Conservation (phyloP, 2,329 filamentous ascomycete species). For the Cadophora sp. region DNA sequence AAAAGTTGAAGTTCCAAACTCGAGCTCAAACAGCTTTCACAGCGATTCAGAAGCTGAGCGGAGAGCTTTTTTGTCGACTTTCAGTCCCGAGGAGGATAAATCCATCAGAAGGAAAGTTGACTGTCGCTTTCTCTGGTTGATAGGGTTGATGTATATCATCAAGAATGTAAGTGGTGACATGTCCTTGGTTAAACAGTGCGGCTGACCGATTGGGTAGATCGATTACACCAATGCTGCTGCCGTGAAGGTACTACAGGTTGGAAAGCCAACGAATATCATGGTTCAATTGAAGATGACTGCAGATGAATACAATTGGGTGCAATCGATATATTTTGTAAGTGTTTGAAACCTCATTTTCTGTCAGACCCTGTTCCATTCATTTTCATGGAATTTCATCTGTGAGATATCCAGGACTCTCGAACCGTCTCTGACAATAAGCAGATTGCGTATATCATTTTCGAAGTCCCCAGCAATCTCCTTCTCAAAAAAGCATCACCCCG, state of each 20-base stretch:
- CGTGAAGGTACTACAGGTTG: constrained; percentile 52
- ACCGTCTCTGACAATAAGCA: constrained; percentile 19
- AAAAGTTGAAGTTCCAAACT: constrained; percentile 5
- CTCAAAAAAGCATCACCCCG: constrained; percentile 47
- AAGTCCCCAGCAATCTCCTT: constrained; percentile 49
- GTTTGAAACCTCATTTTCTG: neutral
- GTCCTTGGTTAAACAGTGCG: neutral
- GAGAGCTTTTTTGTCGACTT: constrained; percentile 46
- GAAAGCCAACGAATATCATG: constrained; percentile 47
- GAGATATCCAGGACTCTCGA: too few species aligned
- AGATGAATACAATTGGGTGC: constrained; percentile 51
- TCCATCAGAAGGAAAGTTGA: constrained; percentile 51
- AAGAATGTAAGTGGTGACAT: constrained; percentile 44
- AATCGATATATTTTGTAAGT: constrained; percentile 48
- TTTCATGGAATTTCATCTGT: too few species aligned
- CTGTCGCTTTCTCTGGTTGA: constrained; percentile 46
- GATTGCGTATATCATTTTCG: constrained; percentile 50
- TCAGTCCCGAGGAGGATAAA: constrained; percentile 48
- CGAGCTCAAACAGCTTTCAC: constrained; percentile 23
- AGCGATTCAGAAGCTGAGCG: constrained; percentile 28
- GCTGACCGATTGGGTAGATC: constrained; percentile 35
- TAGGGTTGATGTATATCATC: constrained; percentile 51
- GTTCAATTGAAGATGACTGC: constrained; percentile 49
- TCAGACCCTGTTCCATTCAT: too few species aligned
- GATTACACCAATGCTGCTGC: constrained; percentile 50